Evolutionary conservation across 2,329 filamentous ascomycete species (phyloP).

Genomic region (Hymenoscyphus albidus): DNA sequence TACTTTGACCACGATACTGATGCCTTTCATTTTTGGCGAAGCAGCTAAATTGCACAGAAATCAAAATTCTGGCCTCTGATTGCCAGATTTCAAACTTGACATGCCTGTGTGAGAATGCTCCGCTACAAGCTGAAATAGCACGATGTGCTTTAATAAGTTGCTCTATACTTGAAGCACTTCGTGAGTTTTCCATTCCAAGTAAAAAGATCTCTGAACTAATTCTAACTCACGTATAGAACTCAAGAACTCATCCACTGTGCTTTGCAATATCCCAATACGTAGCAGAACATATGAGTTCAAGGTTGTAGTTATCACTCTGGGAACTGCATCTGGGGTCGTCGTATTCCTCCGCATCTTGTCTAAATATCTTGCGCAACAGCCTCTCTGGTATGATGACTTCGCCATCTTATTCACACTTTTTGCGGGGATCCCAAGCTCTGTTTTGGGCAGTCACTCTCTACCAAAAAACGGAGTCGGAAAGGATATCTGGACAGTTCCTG

Average conservation of each 20-base stretch:
- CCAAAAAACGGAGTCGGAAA: slow-evolving; percentile 6
- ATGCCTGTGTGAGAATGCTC: slow-evolving; percentile 39
- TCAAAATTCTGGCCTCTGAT: slow-evolving; percentile 27
- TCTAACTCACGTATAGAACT: background rate
- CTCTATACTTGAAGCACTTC: slow-evolving; percentile 38
- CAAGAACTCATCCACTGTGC: slow-evolving; percentile 37
- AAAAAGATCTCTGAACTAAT: background rate
- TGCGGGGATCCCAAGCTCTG: background rate
- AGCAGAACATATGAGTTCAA: background rate
- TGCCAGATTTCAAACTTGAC: slow-evolving; percentile 38
- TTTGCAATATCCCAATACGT: background rate
- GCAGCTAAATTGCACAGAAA: slow-evolving; percentile 13
- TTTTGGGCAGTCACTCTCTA: background rate
- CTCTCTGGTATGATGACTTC: slow-evolving; percentile 1
- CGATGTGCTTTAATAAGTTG: slow-evolving; percentile 37
- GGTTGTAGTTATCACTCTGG: background rate
- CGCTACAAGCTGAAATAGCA: slow-evolving; percentile 34
- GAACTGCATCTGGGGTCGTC: background rate
- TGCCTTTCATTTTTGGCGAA: slow-evolving; percentile 11
- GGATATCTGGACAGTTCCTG: slow-evolving; percentile 11
- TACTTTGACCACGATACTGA: background rate
- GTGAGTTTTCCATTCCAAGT: slow-evolving; percentile 23
- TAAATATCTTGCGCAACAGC: background rate
- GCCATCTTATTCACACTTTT: slow-evolving; percentile 1
- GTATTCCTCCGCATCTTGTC: slow-evolving; percentile 29